Conservation (phyloP, 2,329 filamentous ascomycete species). For the Cladosporium sp. region DNA sequence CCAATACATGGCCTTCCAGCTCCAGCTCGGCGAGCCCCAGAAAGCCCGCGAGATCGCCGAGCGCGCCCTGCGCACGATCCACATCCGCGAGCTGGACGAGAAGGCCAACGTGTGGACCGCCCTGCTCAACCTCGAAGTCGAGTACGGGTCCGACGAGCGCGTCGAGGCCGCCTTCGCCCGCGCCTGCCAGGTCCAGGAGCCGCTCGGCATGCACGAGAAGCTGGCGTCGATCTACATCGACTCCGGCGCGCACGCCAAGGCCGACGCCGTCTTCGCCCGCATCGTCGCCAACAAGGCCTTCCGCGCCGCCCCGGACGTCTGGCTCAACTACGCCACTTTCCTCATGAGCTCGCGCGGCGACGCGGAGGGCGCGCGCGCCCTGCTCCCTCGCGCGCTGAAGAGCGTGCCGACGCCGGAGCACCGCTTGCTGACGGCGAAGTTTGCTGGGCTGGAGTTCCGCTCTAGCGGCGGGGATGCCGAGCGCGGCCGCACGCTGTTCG, state of each 20-base stretch:
- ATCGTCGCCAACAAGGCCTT: constrained; percentile 82
- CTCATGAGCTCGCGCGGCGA: constrained; percentile 67
- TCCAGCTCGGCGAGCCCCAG: constrained; percentile 80
- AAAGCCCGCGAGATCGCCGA: constrained; percentile 86
- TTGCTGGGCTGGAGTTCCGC: constrained; percentile 86
- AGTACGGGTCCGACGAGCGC: constrained; percentile 69
- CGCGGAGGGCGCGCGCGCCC: constrained; percentile 66
- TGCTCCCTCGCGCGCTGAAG: constrained; percentile 79
- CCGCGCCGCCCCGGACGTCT: constrained; percentile 70
- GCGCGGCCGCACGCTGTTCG: constrained; percentile 89
- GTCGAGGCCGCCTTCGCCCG: constrained; percentile 84
- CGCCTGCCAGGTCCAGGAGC: constrained; percentile 89
- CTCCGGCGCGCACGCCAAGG: constrained; percentile 77
- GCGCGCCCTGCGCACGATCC: constrained; percentile 84
- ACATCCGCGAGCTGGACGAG: constrained; percentile 82
- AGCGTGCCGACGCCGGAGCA: constrained; percentile 66
- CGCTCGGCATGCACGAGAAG: constrained; percentile 80
- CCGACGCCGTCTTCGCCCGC: constrained; percentile 77
- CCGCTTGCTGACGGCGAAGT: constrained; percentile 73
- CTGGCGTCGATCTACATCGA: constrained; percentile 93
- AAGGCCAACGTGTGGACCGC: constrained; percentile 96
- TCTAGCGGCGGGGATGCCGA: constrained; percentile 77
- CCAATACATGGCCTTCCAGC: constrained; percentile 97
- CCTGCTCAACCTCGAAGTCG: constrained; percentile 86
- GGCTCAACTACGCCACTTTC: constrained; percentile 93